Conservation (phyloP, 2,329 filamentous ascomycete genomes). For the Ceratocystis cubensis region DNA sequence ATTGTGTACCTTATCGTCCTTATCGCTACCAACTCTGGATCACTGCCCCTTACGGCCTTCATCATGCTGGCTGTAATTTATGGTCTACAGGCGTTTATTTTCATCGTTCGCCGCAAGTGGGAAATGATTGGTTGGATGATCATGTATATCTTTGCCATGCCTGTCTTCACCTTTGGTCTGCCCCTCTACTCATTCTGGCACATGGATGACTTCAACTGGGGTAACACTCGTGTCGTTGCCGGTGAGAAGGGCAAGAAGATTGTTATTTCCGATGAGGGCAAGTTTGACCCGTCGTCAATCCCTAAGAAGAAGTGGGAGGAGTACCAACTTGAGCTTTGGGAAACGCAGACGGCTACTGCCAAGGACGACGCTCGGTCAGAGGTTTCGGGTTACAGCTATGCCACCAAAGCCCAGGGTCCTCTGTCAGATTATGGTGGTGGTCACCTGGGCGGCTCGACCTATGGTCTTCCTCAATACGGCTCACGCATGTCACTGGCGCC, state of each 20-base stretch:
- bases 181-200: conserved; percentile 96
- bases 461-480: conserved; percentile 30
- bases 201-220: conserved; percentile 99
- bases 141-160: conserved; percentile 81
- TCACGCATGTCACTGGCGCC: conserved; percentile 72
- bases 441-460: conserved; percentile 32
- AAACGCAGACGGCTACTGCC: conserved; percentile 71
- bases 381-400: conserved; percentile 87
- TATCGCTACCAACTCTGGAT: conserved; percentile 45
- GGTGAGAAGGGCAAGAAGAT: conserved; percentile 88
- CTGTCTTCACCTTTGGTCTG: conserved; percentile 79
- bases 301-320: conserved; percentile 99
- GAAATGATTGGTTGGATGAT: conserved; percentile 99
- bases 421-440: conserved; percentile 59
- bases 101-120: conserved; percentile 93
- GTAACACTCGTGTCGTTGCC: conserved; percentile 93
- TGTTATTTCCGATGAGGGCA: conserved; percentile 90
- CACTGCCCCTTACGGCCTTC: conserved; percentile 75
- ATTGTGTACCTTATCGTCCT: conserved; percentile 78
- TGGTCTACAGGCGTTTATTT: conserved; percentile 91
- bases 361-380: conserved; percentile 73
- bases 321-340: conserved; percentile 96
- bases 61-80: conserved; percentile 91
- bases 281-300: conserved; percentile 85
- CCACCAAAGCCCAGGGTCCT: conserved; percentile 60